Conservation (phyloP, 1,139 yeast genomes). For the Kluyveromyces sp. region DNA sequence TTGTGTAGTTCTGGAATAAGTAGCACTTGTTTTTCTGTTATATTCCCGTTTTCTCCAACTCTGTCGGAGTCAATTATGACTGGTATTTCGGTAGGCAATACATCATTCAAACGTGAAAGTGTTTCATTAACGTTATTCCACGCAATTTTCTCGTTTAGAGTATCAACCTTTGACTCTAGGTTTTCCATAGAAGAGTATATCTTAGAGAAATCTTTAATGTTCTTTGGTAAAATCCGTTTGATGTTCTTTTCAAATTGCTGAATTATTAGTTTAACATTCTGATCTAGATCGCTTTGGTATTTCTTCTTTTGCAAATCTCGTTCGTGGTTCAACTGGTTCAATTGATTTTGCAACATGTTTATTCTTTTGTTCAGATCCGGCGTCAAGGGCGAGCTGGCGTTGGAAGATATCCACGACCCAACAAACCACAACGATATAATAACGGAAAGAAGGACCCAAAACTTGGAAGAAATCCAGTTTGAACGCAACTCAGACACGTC, state of each 20-base stretch:
- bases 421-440: neutral
- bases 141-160: conserved; percentile 11
- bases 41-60: conserved; percentile 7
- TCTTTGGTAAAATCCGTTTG: conserved; percentile 22
- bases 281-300: conserved; percentile 22
- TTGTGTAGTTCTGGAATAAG: conserved; percentile 26
- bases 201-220: conserved; percentile 12
- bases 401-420: neutral
- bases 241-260: conserved; percentile 28
- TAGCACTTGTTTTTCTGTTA: conserved; percentile 15
- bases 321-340: conserved; percentile 25
- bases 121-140: conserved; percentile 19
- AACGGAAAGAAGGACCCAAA: neutral
- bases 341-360: conserved; percentile 21
- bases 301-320: conserved; percentile 18
- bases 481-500: too few species aligned
- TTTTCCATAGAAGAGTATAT: conserved; percentile 11
- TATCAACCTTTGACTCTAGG: conserved; percentile 16
- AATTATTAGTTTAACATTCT: conserved; percentile 23
- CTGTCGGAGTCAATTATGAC: conserved; percentile 16
- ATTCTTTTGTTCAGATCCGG: conserved; percentile 5
- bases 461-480: neutral
- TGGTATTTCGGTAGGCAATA: conserved; percentile 26
- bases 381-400: neutral
- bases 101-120: conserved; percentile 13